phyloP scores from a whole-genome alignment of 495 filamentous ascomycete genomes.

The Aspergillus leporis region DNA sequence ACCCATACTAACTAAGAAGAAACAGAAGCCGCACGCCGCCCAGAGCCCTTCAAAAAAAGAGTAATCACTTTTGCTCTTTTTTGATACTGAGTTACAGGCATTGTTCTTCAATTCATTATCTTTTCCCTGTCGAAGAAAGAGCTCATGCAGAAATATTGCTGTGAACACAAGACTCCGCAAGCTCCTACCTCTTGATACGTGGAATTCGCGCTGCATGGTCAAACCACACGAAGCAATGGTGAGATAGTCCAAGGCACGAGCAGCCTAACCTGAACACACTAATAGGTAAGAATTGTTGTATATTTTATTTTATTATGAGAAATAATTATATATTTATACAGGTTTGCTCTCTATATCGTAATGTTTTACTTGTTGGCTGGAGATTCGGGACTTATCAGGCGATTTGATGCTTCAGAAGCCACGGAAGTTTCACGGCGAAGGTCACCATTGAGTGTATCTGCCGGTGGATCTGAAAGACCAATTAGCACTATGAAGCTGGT shows the following conservation, averaged over 20 bases:
- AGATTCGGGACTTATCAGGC: slow-evolving; percentile 36
- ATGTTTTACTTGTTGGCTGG: slow-evolving; percentile 47
- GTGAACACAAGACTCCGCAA: too few species aligned
- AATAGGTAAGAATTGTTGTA: not conserved
- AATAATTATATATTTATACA: slow-evolving; percentile 33
- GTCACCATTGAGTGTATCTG: slow-evolving; percentile 55
- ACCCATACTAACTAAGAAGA: too few species aligned
- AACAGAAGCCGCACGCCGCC: too few species aligned
- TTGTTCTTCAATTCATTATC: too few species aligned
- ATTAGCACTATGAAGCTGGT: slow-evolving; percentile 27
- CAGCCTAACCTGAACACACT: not conserved
- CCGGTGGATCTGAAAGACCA: slow-evolving; percentile 51
- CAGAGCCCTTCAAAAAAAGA: too few species aligned
- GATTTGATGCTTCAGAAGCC: slow-evolving; percentile 29
- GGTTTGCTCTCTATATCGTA: slow-evolving; percentile 29
- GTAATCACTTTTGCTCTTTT: too few species aligned
- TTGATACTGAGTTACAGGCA: too few species aligned
- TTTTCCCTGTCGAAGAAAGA: too few species aligned
- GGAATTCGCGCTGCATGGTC: too few species aligned
- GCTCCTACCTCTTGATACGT: too few species aligned
- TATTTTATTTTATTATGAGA: not conserved
- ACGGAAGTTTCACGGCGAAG: slow-evolving; percentile 11
- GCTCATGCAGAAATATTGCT: too few species aligned
- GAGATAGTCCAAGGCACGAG: not conserved
- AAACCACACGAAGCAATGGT: too few species aligned